A percentile compares a stretch with the other conserved stretches of the same genome.
These are phyloP conservation scores for Wickerhamomyces hampshirensis DNA, from an alignment of 805 yeast species.

Conservation along the genomic window DNA sequence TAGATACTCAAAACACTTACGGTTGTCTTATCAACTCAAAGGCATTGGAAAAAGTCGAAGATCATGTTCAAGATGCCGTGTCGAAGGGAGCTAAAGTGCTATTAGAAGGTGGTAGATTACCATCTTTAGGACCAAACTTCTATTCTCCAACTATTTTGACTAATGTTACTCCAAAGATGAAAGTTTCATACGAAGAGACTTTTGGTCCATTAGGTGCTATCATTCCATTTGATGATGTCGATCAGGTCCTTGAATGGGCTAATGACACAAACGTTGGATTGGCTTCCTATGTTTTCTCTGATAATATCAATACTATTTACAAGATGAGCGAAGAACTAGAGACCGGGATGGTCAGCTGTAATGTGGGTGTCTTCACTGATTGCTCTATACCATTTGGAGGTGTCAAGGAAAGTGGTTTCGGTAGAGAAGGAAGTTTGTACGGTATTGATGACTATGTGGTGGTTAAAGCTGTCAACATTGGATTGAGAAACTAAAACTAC, in stretches of 20 bases:
- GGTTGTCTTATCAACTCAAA: constrained; percentile 51
- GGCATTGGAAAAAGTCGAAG: constrained; percentile 49
- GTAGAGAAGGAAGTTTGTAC: constrained; percentile 61
- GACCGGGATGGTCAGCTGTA: constrained; percentile 62
- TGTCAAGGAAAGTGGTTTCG: constrained; percentile 62
- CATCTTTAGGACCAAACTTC: constrained; percentile 45
- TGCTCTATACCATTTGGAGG: constrained; percentile 60
- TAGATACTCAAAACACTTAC: constrained; percentile 46
- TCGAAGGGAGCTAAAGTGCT: constrained; percentile 49
- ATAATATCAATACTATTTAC: constrained; percentile 44
- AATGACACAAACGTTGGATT: constrained; percentile 54
- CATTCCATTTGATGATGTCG: constrained; percentile 46
- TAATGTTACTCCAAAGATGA: constrained; percentile 46
- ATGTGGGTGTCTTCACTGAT: constrained; percentile 54
- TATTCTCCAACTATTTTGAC: constrained; percentile 51
- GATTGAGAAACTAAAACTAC: constrained; percentile 1
- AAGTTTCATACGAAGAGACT: constrained; percentile 52
- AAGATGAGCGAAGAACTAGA: constrained; percentile 53
- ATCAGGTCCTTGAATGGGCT: constrained; percentile 49
- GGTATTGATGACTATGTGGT: constrained; percentile 60
- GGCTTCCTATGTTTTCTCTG: constrained; percentile 55
- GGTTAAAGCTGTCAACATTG: constrained; percentile 40
- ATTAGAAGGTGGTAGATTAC: constrained; percentile 47
- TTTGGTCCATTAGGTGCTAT: constrained; percentile 64
- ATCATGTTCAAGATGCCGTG: constrained; percentile 50